A percentile compares a stretch with the other conserved stretches of the same genome.
phyloP scores from a whole-genome alignment of 2,329 filamentous ascomycete genomes.

The Parascedosporium putredinis region DNA sequence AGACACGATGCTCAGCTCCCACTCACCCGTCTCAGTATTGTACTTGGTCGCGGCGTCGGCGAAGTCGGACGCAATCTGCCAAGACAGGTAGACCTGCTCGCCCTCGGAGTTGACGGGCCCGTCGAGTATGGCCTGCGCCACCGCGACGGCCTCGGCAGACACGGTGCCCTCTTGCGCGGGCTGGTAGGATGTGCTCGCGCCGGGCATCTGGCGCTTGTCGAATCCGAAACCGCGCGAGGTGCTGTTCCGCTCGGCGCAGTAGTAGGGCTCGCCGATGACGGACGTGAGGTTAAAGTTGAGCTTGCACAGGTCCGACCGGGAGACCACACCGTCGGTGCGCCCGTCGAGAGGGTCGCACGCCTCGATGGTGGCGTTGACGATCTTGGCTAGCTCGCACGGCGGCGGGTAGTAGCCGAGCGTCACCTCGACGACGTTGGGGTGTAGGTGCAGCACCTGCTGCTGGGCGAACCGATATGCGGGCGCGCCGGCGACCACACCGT shows the following conservation, averaged over 20 bases:
- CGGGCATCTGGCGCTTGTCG: conserved; percentile 13
- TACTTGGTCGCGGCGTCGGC: conserved; percentile 21
- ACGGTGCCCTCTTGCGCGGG: conserved; percentile 25
- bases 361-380: conserved; percentile 42
- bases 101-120: conserved; percentile 23
- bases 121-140: conserved; percentile 23
- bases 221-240: conserved; percentile 17
- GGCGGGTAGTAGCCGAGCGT: conserved; percentile 30
- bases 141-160: conserved; percentile 22
- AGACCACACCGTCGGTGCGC: conserved; percentile 40
- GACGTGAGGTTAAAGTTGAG: conserved; percentile 22
- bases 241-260: conserved; percentile 19
- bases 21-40: conserved; percentile 21
- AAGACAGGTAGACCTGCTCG: conserved; percentile 25
- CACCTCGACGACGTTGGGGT: conserved; percentile 25
- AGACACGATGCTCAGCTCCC: conserved; percentile 21
- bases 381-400: conserved; percentile 35
- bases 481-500: conserved; percentile 34
- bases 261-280: conserved; percentile 22
- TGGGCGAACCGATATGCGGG: conserved; percentile 33
- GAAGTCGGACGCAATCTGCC: conserved; percentile 22
- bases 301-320: conserved; percentile 24
- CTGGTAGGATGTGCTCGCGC: conserved; percentile 10
- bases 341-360: conserved; percentile 47
- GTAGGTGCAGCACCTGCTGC: conserved; percentile 31